phyloP scores from a whole-genome alignment of 2,329 filamentous ascomycete genomes.

The Cladosporium oxysporum region DNA sequence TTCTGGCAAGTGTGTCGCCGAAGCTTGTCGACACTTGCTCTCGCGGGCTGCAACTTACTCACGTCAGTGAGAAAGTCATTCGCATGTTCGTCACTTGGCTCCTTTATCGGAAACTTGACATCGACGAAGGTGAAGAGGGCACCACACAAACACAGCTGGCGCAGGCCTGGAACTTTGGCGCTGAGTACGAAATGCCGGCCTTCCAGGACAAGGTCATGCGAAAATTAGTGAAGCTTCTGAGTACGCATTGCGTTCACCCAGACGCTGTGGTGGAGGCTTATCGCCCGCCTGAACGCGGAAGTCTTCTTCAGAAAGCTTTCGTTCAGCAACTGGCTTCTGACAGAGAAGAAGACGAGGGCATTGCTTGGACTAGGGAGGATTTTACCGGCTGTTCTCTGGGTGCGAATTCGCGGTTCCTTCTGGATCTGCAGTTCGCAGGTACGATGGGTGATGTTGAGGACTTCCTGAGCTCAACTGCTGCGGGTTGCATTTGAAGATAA shows the following conservation, averaged over 20 bases:
- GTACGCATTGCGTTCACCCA: neutral
- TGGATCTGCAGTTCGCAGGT: neutral
- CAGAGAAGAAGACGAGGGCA: neutral
- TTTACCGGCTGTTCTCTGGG: neutral
- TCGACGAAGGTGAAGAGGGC: neutral
- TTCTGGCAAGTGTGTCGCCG: neutral
- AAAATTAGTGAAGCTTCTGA: neutral
- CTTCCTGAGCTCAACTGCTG: neutral
- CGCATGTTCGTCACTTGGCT: constrained; percentile 7
- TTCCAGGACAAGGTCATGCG: neutral
- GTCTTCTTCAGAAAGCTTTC: neutral
- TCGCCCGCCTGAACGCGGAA: neutral
- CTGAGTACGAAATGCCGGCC: neutral
- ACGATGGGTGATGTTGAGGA: neutral
- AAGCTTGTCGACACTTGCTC: neutral
- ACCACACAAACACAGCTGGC: neutral
- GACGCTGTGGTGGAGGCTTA: neutral
- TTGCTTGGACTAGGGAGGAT: neutral
- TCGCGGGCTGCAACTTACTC: neutral
- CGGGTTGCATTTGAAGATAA: neutral
- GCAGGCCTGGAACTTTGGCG: neutral
- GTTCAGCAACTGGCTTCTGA: neutral
- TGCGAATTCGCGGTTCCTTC: neutral
- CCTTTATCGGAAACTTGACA: neutral
- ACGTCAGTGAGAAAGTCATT: neutral